A percentile compares a stretch with the other conserved stretches of the same genome.
These are phyloP conservation scores for Tuber brumale DNA, from an alignment of 495 filamentous ascomycete genomes.

Conservation along the genomic window DNA sequence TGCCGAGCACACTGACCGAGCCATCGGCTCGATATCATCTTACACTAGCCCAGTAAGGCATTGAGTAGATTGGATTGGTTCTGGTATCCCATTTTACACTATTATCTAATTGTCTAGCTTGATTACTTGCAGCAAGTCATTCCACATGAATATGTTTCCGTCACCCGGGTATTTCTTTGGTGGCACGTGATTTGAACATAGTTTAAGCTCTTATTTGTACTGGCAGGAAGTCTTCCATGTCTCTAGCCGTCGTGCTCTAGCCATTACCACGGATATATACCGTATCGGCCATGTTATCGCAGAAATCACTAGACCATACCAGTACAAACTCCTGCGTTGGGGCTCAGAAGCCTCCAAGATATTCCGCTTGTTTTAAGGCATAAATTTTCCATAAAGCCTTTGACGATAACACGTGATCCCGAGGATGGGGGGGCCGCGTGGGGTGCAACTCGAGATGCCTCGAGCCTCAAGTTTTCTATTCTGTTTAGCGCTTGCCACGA, in stretches of 20 bases:
- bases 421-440: too few relatives aligned
- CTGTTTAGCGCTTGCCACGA: too few relatives aligned
- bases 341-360: too few relatives aligned
- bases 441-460: too few relatives aligned
- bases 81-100: not conserved
- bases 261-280: too few relatives aligned
- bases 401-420: too few relatives aligned
- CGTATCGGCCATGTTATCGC: too few relatives aligned
- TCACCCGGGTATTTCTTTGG: not conserved
- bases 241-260: not conserved
- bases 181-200: not conserved
- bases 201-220: not conserved
- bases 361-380: too few relatives aligned
- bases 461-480: too few relatives aligned
- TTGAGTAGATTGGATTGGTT: not conserved
- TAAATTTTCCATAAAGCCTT: too few relatives aligned
- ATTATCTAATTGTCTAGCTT: not conserved
- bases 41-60: not conserved
- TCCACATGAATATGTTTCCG: not conserved
- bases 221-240: not conserved
- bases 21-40: not conserved
- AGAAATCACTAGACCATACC: too few relatives aligned
- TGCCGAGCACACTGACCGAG: not conserved
- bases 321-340: too few relatives aligned
- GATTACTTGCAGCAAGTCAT: not conserved